phyloP scores from a whole-genome alignment of 345 rosid species.

The Gossypium thurberi region DNA sequence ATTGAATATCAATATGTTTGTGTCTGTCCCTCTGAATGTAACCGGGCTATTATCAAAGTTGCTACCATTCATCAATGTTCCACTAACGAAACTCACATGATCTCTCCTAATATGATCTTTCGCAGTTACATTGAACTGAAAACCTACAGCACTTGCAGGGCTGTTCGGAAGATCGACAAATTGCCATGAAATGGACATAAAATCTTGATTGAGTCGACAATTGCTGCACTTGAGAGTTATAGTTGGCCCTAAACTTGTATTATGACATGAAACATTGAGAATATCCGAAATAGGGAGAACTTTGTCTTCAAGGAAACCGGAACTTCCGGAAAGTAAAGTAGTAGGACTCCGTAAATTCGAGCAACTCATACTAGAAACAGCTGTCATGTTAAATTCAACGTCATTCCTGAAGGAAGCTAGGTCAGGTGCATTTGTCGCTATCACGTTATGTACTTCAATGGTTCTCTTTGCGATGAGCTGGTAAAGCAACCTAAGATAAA shows the following conservation, averaged over 20 bases:
- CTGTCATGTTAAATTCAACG: slow-evolving; percentile 75
- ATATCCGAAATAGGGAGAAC: slow-evolving; percentile 43
- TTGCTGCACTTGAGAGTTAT: slow-evolving; percentile 58
- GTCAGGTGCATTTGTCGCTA: slow-evolving; percentile 74
- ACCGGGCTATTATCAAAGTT: slow-evolving; percentile 51
- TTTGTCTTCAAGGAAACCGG: slow-evolving; percentile 52
- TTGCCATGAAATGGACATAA: slow-evolving; percentile 72
- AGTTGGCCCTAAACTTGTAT: slow-evolving; percentile 74
- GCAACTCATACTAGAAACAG: slow-evolving; percentile 86
- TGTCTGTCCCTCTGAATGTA: slow-evolving; percentile 68
- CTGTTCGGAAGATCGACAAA: slow-evolving; percentile 73
- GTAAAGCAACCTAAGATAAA: slow-evolving; percentile 81
- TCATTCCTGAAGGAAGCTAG: slow-evolving; percentile 61
- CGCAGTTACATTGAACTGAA: slow-evolving; percentile 67
- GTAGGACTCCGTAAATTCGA: slow-evolving; percentile 62
- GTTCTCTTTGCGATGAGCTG: slow-evolving; percentile 77
- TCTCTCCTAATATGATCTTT: slow-evolving; percentile 39
- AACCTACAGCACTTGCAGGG: slow-evolving; percentile 89
- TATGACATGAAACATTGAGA: slow-evolving; percentile 54
- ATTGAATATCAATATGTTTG: slow-evolving; percentile 70
- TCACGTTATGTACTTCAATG: slow-evolving; percentile 81
- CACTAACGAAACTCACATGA: slow-evolving; percentile 75
- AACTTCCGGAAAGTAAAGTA: slow-evolving; percentile 53
- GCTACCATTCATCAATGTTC: slow-evolving; percentile 61
- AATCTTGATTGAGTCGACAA: slow-evolving; percentile 51